Percentiles rank a stretch among this genome's conserved stretches.
phyloP scores from a whole-genome alignment of 2,329 filamentous ascomycete species.

The Talaromyces sp. region DNA sequence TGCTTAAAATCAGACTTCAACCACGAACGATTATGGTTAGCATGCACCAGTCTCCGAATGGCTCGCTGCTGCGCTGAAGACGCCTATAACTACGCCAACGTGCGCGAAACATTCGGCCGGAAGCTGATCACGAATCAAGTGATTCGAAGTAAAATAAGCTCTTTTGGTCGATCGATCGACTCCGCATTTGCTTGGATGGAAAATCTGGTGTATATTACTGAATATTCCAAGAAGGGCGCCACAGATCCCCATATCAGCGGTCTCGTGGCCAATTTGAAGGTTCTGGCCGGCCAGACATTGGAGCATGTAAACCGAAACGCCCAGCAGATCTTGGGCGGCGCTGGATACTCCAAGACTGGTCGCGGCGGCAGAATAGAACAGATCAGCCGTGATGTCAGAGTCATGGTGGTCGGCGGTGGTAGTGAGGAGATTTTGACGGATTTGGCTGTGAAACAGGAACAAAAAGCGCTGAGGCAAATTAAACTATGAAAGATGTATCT shows the following conservation, averaged over 20 bases:
- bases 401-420: constrained; percentile 50
- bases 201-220: not conserved
- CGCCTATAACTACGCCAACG: not conserved
- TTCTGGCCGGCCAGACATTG: not conserved
- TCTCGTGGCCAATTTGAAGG: not conserved
- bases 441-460: constrained; percentile 46
- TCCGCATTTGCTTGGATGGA: not conserved
- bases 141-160: not conserved
- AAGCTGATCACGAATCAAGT: not conserved
- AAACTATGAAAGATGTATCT: too few relatives aligned
- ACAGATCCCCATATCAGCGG: not conserved
- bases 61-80: not conserved
- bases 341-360: not conserved
- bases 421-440: constrained; percentile 53
- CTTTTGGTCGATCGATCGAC: not conserved
- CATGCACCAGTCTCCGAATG: not conserved
- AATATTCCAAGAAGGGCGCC: not conserved
- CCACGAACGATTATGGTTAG: constrained; percentile 1
- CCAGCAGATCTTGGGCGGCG: not conserved
- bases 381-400: constrained; percentile 48
- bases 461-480: constrained; percentile 2
- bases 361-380: constrained; percentile 21
- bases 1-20: not conserved
- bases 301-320: not conserved
- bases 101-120: not conserved